These are phyloP conservation scores for Fusarium verticillioides DNA, from an alignment of 2,329 filamentous ascomycete species.

Conservation along the genomic window DNA sequence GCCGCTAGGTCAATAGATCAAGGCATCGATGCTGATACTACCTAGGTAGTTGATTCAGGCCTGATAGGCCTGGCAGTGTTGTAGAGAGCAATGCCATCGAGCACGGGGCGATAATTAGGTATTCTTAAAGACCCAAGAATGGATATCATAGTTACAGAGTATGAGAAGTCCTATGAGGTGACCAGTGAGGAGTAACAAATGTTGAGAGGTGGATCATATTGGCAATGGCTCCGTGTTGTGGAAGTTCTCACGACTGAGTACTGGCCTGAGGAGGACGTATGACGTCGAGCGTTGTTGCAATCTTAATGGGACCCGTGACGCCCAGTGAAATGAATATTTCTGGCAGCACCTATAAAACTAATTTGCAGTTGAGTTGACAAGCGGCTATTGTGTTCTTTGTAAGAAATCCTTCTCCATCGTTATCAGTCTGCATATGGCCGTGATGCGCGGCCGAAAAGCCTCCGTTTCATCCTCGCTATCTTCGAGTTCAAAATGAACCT, in stretches of 20 bases:
- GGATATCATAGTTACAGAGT: neutral
- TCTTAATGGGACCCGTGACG: neutral
- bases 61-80: neutral
- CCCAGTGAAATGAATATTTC: neutral
- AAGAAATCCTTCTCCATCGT: too few species aligned
- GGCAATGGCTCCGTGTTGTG: neutral
- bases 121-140: neutral
- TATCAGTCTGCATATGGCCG: neutral
- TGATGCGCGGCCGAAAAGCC: neutral
- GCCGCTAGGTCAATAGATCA: too few species aligned
- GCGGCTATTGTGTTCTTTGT: neutral
- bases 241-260: neutral
- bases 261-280: too few species aligned
- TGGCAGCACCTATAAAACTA: too few species aligned
- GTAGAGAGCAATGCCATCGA: neutral
- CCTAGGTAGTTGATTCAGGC: too few species aligned
- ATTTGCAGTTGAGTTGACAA: neutral
- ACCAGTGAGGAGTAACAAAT: neutral
- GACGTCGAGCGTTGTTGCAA: neutral
- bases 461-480: neutral
- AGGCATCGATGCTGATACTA: neutral
- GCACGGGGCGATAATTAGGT: neutral
- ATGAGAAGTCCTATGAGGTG: neutral
- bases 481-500: neutral
- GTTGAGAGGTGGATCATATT: neutral